phyloP scores from a whole-genome alignment of 371 early-diverging fungal genomes.

The Mortierella sp. region DNA sequence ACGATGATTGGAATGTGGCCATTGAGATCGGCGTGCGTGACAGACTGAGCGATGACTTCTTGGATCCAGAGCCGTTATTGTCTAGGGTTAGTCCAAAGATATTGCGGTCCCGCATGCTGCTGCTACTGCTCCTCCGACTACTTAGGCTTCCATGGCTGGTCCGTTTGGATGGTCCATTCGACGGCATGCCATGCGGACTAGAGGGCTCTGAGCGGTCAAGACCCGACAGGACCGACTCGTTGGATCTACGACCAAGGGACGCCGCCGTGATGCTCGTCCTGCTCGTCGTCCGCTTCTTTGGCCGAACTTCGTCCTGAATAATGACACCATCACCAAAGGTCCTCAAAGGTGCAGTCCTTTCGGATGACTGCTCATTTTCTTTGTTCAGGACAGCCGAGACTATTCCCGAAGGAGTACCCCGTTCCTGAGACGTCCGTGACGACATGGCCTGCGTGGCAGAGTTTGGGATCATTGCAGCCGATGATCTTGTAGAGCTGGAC shows the following conservation, averaged over 20 bases:
- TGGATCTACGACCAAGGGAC: conserved; percentile 32
- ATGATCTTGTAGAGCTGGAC: conserved; percentile 16
- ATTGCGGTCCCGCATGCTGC: conserved; percentile 54
- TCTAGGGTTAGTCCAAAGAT: conserved; percentile 47
- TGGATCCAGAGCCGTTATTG: conserved; percentile 38
- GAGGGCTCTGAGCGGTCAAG: conserved; percentile 21
- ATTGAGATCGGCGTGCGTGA: conserved; percentile 22
- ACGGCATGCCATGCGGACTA: conserved; percentile 9
- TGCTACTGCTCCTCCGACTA: conserved; percentile 49
- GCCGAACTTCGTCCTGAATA: conserved; percentile 25
- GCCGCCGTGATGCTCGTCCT: conserved; percentile 51
- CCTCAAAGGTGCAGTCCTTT: neutral
- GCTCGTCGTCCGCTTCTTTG: conserved; percentile 50
- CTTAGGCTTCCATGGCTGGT: conserved; percentile 42
- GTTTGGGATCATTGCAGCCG: conserved; percentile 13
- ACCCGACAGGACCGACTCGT: conserved; percentile 21
- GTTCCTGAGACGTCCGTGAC: neutral
- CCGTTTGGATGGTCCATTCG: conserved; percentile 24
- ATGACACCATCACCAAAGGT: conserved; percentile 45
- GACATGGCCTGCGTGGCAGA: neutral
- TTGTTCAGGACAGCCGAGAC: neutral
- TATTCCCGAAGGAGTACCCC: neutral
- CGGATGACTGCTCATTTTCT: neutral
- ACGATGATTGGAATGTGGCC: conserved; percentile 35
- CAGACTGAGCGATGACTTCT: conserved; percentile 39